Evolutionary conservation across 371 early-diverging fungal genomes (phyloP), one percentile per base, ranked within the genome.

Genomic region (Lichtheimia ramosa): DNA sequence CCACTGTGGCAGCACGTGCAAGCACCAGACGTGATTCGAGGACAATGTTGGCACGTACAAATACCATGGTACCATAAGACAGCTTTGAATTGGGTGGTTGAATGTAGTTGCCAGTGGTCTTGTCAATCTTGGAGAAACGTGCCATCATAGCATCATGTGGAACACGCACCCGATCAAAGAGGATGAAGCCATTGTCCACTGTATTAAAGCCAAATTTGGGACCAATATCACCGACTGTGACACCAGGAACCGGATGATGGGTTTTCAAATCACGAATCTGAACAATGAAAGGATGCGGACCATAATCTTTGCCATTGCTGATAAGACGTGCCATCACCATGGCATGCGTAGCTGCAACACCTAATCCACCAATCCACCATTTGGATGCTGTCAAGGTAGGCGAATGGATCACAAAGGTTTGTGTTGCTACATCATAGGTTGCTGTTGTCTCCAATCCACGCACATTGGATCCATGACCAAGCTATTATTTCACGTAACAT

Each of bases 351-450:
- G 91, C 90, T 21, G 89, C 84, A 58, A 86, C 87, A 24, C 91
- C 92, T 0, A 90, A 77, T 39, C 94, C 94, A 63, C 95, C 95
- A 64, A 93, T 92, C 95, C 95, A 95, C 92, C 93, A 94, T 69
- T 89, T 92, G 40, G 91, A 81, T 8, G 92, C 59, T 1, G 89
- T 85, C 24, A 92, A 64, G 3, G 80, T 85, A 41, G 94, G 91
- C n/a, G 89, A 86, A 65, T 93, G 86, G 43, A 94, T 75, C 27
- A 84, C 86, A 58, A 87, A 92, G 52, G 88, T 85, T 46, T 89
- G 81, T 3, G 90, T 84, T 61, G 82, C 83, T 10, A 82, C 82
- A 21, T 86, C 71, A 61, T 79, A 93, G 2, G 92, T 91, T 6
- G 93, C 93, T 0, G 92, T 92, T 13, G 94, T 94, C 67, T 93